Percentiles rank a stretch among this genome's conserved stretches.
These are phyloP conservation scores for Coniochaeta hoffmannii DNA, from an alignment of 2,329 filamentous ascomycete species.

Conservation along the genomic window DNA sequence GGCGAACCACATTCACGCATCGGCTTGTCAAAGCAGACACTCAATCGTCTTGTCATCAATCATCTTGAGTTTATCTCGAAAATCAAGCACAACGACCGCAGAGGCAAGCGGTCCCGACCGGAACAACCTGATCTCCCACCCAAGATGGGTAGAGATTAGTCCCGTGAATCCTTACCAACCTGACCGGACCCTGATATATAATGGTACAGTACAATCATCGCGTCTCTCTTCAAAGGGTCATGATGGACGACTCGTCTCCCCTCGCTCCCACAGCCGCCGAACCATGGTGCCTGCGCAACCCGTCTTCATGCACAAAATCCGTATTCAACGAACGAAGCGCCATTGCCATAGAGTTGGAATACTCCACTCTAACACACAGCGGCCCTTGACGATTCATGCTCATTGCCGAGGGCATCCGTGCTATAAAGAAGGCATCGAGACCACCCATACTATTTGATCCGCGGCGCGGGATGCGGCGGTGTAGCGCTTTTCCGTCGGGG, in stretches of 20 bases:
- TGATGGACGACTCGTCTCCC: background rate
- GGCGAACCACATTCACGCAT: too few relatives aligned
- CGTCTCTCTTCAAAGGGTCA: background rate
- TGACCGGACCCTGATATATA: background rate
- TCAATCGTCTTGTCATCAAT: too few relatives aligned
- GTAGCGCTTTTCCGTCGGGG: background rate
- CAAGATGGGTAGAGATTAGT: background rate
- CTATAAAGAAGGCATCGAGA: background rate
- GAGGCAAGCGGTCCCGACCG: background rate
- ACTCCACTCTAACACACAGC: background rate
- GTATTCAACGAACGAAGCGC: background rate
- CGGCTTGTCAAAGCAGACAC: too few relatives aligned
- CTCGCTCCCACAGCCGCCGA: background rate
- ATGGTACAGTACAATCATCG: background rate
- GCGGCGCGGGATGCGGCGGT: background rate
- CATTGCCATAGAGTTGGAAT: background rate
- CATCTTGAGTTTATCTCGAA: too few relatives aligned
- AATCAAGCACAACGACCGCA: background rate
- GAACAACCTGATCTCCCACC: background rate
- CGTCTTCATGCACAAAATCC: too few relatives aligned
- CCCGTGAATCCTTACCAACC: background rate
- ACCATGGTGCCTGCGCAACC: too few relatives aligned
- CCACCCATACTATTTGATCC: background rate
- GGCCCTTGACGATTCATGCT: background rate
- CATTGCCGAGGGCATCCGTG: slow-evolving; percentile 1